Percentiles rank a stretch among this genome's conserved stretches.
phyloP scores from a whole-genome alignment of 805 yeast genomes.

The Wickerhamiella parazyma region DNA sequence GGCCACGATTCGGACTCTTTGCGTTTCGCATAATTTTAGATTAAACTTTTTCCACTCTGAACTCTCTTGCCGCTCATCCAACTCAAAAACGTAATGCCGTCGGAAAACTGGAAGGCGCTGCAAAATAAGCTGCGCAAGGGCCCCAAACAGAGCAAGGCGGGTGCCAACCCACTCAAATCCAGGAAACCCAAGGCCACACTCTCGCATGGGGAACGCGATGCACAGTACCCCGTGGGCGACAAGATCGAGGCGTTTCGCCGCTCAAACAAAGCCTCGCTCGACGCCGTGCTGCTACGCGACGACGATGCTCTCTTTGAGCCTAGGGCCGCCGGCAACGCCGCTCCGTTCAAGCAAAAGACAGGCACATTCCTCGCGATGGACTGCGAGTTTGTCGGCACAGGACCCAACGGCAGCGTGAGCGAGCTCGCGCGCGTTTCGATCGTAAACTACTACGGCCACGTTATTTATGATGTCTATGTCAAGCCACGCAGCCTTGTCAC shows the following conservation, averaged over 20 bases:
- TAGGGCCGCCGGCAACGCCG: too few relatives aligned
- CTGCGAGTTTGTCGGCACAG: conserved; percentile 91
- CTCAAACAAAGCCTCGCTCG: background rate
- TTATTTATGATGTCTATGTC: conserved; percentile 60
- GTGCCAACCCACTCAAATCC: too few relatives aligned
- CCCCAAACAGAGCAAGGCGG: background rate
- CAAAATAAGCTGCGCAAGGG: background rate
- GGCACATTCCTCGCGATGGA: conserved; percentile 77
- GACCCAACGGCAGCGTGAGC: conserved; percentile 49
- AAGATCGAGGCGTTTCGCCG: background rate
- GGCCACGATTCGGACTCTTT: too few relatives aligned
- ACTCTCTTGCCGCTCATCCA: too few relatives aligned
- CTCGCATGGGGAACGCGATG: background rate
- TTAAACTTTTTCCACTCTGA: too few relatives aligned
- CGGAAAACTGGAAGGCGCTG: conserved; percentile 1
- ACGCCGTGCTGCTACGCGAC: background rate
- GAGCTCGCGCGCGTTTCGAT: conserved; percentile 78
- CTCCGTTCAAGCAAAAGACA: conserved; percentile 21
- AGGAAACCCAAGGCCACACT: too few relatives aligned
- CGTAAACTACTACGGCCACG: conserved; percentile 68
- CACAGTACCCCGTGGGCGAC: background rate
- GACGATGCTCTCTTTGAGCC: background rate
- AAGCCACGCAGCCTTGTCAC: conserved; percentile 62
- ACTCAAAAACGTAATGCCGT: background rate
- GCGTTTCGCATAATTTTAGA: too few relatives aligned